Percentiles rank a stretch among this genome's conserved stretches.
Evolutionary conservation across 2,329 filamentous ascomycete species (phyloP).

Genomic region (Botrytis hyacinthi): DNA sequence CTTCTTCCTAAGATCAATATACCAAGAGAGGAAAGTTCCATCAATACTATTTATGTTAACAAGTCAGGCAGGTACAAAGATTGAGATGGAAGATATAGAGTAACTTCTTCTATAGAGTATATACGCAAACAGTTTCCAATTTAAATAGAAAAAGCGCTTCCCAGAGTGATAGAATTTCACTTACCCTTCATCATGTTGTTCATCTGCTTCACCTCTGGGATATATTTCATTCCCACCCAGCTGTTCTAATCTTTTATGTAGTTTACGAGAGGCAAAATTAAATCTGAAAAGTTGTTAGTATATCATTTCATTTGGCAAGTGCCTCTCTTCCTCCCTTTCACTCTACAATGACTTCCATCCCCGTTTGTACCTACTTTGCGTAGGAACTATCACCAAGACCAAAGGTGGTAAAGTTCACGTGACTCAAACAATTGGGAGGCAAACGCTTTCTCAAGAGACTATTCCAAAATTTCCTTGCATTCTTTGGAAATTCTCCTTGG

Average conservation of each 20-base stretch:
- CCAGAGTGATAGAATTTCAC: conserved; percentile 34
- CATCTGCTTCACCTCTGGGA: conserved; percentile 82
- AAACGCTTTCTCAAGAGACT: conserved; percentile 77
- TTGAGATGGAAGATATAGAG: not conserved
- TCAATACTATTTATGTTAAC: conserved; percentile 60
- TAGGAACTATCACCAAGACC: conserved; percentile 95
- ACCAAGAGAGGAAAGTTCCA: conserved; percentile 78
- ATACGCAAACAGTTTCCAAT: not conserved
- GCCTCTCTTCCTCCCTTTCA: not conserved
- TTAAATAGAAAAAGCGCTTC: not conserved
- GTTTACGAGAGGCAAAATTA: conserved; percentile 88
- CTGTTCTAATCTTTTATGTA: conserved; percentile 79
- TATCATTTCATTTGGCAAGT: not conserved
- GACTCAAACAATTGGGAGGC: conserved; percentile 63
- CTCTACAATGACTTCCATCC: not conserved
- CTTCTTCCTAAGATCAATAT: conserved; percentile 61
- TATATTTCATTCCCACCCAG: conserved; percentile 77
- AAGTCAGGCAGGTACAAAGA: not conserved
- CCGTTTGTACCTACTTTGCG: conserved; percentile 60
- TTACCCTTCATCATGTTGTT: conserved; percentile 89
- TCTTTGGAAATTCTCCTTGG: conserved; percentile 87
- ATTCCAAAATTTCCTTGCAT: conserved; percentile 81
- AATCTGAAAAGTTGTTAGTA: conserved; percentile 53
- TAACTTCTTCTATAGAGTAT: not conserved
- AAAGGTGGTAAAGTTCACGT: conserved; percentile 77